Evolutionary conservation across 305 asterid species (phyloP).

Genomic region (Fraxinus angustifolia): DNA sequence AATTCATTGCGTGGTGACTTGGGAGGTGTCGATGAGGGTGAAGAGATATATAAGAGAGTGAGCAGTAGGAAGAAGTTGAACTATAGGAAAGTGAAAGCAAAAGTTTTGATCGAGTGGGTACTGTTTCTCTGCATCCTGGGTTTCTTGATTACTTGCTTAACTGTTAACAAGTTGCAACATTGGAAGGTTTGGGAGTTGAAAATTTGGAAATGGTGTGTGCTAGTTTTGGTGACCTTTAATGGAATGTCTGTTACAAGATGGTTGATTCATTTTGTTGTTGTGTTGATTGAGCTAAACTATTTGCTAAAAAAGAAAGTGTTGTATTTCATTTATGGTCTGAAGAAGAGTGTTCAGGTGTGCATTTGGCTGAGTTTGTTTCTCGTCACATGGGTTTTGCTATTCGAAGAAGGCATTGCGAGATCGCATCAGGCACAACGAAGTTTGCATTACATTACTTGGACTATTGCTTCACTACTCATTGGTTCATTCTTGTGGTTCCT

Average conservation of each 20-base stretch:
- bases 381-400: slow-evolving; percentile 46
- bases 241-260: slow-evolving; percentile 53
- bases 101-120: slow-evolving; percentile 53
- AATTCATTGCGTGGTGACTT: not conserved
- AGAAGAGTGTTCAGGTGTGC: slow-evolving; percentile 49
- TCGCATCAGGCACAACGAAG: slow-evolving; percentile 26
- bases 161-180: slow-evolving; percentile 31
- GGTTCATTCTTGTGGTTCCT: slow-evolving; percentile 58
- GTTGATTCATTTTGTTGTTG: slow-evolving; percentile 42
- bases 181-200: slow-evolving; percentile 36
- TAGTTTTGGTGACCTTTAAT: slow-evolving; percentile 50
- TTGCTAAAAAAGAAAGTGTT: slow-evolving; percentile 51
- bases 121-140: slow-evolving; percentile 42
- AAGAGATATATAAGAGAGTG: slow-evolving; percentile 37
- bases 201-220: slow-evolving; percentile 61
- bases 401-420: slow-evolving; percentile 33
- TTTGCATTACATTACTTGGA: slow-evolving; percentile 49
- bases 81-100: slow-evolving; percentile 39
- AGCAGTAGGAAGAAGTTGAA: slow-evolving; percentile 39
- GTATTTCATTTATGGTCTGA: slow-evolving; percentile 54
- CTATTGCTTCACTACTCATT: slow-evolving; percentile 41
- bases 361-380: slow-evolving; percentile 55
- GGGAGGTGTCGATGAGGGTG: slow-evolving; percentile 36
- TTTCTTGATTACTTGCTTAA: slow-evolving; percentile 44
- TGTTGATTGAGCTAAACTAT: slow-evolving; percentile 51